Conservation (phyloP, 495 filamentous ascomycete genomes). For the Bombardia bombarda region DNA sequence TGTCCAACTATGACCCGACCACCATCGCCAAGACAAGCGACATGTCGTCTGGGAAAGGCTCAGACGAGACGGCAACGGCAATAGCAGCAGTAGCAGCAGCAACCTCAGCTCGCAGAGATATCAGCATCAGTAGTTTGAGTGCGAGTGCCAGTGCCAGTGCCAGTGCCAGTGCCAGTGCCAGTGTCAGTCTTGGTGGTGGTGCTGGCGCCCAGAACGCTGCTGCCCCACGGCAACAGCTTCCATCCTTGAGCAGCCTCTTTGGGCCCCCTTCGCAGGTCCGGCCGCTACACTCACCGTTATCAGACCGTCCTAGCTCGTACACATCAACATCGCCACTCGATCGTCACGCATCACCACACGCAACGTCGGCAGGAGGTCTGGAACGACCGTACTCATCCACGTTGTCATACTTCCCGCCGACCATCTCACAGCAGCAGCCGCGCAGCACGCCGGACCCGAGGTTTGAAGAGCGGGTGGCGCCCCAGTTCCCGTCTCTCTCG, state of each 20-base stretch:
- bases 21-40: constrained; percentile 32
- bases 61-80: constrained; percentile 23
- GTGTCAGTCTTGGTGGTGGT: no score
- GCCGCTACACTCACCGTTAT: constrained; percentile 34
- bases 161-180: no score
- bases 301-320: constrained; percentile 35
- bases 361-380: constrained; percentile 6
- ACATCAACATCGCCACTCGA: constrained; percentile 35
- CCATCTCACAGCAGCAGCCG: constrained; percentile 21
- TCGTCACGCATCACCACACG: constrained; percentile 28
- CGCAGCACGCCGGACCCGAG: constrained; percentile 34
- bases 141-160: no score
- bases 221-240: constrained; percentile 39
- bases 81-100: no score
- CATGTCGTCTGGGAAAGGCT: constrained; percentile 30
- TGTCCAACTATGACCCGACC: constrained; percentile 44
- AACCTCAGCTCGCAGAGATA: constrained; percentile 30
- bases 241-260: constrained; percentile 47
- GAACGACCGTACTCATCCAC: constrained; percentile 30
- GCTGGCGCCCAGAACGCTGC: no score
- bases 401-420: constrained; percentile 41
- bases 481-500: constrained; percentile 30
- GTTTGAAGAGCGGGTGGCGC: constrained; percentile 30
- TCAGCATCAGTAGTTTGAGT: no score
- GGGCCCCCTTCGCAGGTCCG: constrained; percentile 31